A percentile compares a stretch with the other conserved stretches of the same genome.
These are phyloP conservation scores for Cladosporium velox DNA, from an alignment of 2,329 filamentous ascomycete species.

Conservation along the genomic window DNA sequence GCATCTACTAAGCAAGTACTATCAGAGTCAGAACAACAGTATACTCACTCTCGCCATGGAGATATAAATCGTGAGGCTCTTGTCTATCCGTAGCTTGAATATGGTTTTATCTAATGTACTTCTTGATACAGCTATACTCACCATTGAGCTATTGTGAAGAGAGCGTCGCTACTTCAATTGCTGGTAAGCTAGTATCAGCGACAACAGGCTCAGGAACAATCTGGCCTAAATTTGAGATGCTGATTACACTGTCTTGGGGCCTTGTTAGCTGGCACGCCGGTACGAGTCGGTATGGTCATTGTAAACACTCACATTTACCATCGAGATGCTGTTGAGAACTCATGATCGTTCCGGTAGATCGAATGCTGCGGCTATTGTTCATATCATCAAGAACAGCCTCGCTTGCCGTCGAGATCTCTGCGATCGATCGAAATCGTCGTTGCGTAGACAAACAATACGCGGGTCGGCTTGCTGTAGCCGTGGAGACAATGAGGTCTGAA, in stretches of 20 bases:
- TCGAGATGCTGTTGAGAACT: not conserved
- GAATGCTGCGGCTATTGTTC: not conserved
- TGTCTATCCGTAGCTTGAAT: not conserved
- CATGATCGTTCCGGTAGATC: not conserved
- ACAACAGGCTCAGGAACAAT: not conserved
- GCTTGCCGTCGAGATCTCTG: not conserved
- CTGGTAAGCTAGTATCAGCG: not conserved
- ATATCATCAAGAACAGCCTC: not conserved
- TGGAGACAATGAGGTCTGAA: not conserved
- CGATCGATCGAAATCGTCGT: not conserved
- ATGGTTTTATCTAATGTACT: not conserved
- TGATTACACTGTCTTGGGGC: too few relatives aligned
- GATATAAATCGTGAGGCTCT: not conserved
- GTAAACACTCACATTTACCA: not conserved
- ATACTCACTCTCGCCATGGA: not conserved
- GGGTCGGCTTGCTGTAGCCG: not conserved
- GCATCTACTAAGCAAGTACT: too few relatives aligned
- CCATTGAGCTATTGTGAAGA: not conserved
- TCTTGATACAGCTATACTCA: not conserved
- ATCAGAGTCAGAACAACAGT: too few relatives aligned
- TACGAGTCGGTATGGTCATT: not conserved
- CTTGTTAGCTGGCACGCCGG: not conserved
- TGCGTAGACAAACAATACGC: not conserved
- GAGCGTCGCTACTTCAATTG: not conserved
- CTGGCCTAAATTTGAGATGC: too few relatives aligned